Evolutionary conservation across 225 moss, liverwort and hornwort species (phyloP), one percentile per base, ranked within the genome.

Genomic region (Sphagnum contortum): DNA sequence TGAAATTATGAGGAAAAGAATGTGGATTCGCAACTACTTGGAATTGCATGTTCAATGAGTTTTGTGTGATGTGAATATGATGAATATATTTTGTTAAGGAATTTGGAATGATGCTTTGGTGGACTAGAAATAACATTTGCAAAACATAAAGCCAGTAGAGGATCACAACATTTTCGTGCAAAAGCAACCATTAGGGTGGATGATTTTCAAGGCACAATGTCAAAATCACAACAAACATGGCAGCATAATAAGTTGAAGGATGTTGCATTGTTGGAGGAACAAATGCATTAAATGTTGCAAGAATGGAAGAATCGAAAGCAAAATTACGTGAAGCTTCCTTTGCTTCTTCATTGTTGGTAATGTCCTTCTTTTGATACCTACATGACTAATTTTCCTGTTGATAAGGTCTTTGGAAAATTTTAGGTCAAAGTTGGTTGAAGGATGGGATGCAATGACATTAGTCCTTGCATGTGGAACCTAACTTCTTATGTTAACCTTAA

Each of bases 231-330:
- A 68, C 70, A 73, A 68, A 80, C 80, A 9, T 72, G 84, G 68
- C 77, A 77, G 12, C 80, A 84, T 66, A 77, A 77, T 44, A 77
- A 80, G 10, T 72, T 77, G 54, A 84, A 84, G 48, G 84, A 77
- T 50, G 80, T 84, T 46, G 66, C 84, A 62, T 66, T 84, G 0
- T 48, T 77, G 57, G 84, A 84, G 66, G 84, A 84, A 72, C 84
- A 84, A 64, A 84, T 84, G 84, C 84, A 84, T 73, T 80, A 84
- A 75, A 80, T 77, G 80, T 66, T 84, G 68, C 70, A 75, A 60
- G 84, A 84, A 75, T 84, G 84, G 84, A 84, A 80, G 50, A n/a
- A n/a, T n/a, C n/a, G n/a, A n/a, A n/a, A n/a, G 84, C 72, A n/a
- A 80, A 84, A 71, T 77, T 84, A 0, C 73, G 84, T 46, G 84